A percentile compares a stretch with the other conserved stretches of the same genome.
phyloP scores from a whole-genome alignment of 1,284 basidiomycete genomes.

The Phylloboletellus chloephorus region DNA sequence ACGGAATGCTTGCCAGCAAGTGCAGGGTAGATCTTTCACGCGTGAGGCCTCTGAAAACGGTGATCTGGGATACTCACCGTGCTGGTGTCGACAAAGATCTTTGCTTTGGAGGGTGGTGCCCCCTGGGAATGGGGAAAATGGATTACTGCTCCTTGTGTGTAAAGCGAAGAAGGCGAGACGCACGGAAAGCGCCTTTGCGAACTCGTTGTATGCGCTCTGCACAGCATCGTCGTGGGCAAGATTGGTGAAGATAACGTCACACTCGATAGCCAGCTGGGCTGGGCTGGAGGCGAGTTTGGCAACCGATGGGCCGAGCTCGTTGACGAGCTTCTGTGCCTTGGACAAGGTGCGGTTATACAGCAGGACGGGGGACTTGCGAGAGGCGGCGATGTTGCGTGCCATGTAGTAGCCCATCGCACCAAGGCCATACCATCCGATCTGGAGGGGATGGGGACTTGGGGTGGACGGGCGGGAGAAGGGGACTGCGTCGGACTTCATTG shows the following conservation, averaged over 20 bases:
- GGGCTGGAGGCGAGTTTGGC: slow-evolving; percentile 46
- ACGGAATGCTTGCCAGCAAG: slow-evolving; percentile 50
- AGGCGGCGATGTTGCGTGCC: slow-evolving; percentile 68
- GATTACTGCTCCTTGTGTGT: slow-evolving; percentile 4
- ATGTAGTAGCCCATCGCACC: slow-evolving; percentile 70
- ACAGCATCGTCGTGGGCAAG: slow-evolving; percentile 74
- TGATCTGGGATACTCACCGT: slow-evolving; percentile 45
- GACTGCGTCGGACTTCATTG: slow-evolving; percentile 27
- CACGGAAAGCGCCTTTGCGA: slow-evolving; percentile 54
- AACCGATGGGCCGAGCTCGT: slow-evolving; percentile 49
- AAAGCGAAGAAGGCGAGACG: slow-evolving; percentile 4
- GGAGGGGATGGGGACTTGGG: slow-evolving; percentile 36
- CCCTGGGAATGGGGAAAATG: slow-evolving; percentile 28
- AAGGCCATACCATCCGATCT: slow-evolving; percentile 61
- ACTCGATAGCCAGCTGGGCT: slow-evolving; percentile 56
- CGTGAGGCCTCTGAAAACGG: slow-evolving; percentile 7
- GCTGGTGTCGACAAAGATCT: slow-evolving; percentile 79
- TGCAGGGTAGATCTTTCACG: slow-evolving; percentile 58
- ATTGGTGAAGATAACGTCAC: slow-evolving; percentile 79
- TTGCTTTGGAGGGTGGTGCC: slow-evolving; percentile 42
- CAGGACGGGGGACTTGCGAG: slow-evolving; percentile 45
- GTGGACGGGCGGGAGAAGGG: slow-evolving; percentile 60
- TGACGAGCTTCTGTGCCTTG: slow-evolving; percentile 54
- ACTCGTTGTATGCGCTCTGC: slow-evolving; percentile 58
- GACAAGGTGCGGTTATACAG: slow-evolving; percentile 64